These are phyloP conservation scores for Ceratobasidium sp. DNA, from an alignment of 1,284 basidiomycete species.

Conservation along the genomic window DNA sequence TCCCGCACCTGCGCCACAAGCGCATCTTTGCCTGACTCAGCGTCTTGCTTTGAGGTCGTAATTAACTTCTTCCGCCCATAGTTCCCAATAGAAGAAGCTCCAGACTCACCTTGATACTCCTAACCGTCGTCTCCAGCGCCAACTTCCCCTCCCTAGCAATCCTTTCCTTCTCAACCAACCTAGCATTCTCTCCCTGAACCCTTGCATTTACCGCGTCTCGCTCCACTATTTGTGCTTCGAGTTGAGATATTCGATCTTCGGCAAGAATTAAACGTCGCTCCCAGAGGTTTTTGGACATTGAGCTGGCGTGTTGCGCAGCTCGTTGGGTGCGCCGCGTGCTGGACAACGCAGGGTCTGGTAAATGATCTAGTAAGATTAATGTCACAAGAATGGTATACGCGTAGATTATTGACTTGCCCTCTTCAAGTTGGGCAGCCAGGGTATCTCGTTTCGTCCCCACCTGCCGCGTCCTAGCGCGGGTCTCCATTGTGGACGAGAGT, in stretches of 20 bases:
- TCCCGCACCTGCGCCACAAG: slow-evolving; percentile 73
- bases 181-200: slow-evolving; percentile 32
- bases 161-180: slow-evolving; percentile 38
- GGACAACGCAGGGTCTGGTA: slow-evolving; percentile 35
- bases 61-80: slow-evolving; percentile 64
- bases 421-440: slow-evolving; percentile 46
- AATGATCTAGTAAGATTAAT: slow-evolving; percentile 8
- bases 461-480: slow-evolving; percentile 25
- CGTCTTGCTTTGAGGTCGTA: slow-evolving; percentile 67
- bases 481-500: slow-evolving; percentile 36
- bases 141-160: slow-evolving; percentile 59
- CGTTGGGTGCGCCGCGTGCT: slow-evolving; percentile 47
- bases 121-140: slow-evolving; percentile 73
- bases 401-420: slow-evolving; percentile 26
- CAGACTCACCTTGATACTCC: slow-evolving; percentile 70
- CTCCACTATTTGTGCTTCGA: slow-evolving; percentile 33
- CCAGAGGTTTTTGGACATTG: slow-evolving; percentile 70
- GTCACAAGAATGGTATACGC: not conserved
- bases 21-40: slow-evolving; percentile 71
- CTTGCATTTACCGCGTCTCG: slow-evolving; percentile 17
- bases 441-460: slow-evolving; percentile 43
- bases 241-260: slow-evolving; percentile 59
- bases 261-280: slow-evolving; percentile 73
- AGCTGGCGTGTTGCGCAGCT: slow-evolving; percentile 69
- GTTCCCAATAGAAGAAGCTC: slow-evolving; percentile 72